phyloP scores from a whole-genome alignment of 73 alveolate genomes.

The Paramecium tetraurelia region DNA sequence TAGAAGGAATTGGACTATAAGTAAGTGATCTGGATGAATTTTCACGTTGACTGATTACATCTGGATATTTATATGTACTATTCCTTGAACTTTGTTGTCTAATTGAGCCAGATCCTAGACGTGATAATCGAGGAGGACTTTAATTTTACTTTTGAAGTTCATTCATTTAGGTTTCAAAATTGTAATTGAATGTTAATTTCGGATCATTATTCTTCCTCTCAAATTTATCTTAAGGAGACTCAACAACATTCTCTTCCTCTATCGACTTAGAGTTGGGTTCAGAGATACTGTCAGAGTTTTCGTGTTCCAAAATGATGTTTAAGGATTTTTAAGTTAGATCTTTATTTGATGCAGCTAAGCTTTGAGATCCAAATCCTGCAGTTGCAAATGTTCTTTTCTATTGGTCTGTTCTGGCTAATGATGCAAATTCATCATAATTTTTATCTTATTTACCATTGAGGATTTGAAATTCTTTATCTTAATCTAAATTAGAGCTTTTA shows the following conservation, averaged over 20 bases:
- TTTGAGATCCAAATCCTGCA: constrained; percentile 36
- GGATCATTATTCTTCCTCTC: constrained; percentile 1
- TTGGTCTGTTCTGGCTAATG: background rate
- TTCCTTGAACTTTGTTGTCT: background rate
- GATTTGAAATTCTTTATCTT: background rate
- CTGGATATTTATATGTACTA: background rate
- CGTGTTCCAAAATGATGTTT: background rate
- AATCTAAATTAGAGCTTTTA: background rate
- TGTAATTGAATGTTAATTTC: constrained; percentile 30
- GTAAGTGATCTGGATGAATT: background rate
- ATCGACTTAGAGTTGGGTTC: background rate
- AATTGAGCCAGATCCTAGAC: background rate
- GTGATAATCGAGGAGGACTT: background rate
- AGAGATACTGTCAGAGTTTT: background rate
- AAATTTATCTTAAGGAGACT: background rate
- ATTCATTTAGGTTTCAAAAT: background rate
- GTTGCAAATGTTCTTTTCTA: constrained; percentile 34
- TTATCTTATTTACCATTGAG: background rate
- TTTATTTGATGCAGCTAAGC: background rate
- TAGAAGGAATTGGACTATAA: background rate
- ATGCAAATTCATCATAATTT: background rate
- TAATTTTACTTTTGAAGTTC: background rate
- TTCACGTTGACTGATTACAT: background rate
- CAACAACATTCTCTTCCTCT: background rate
- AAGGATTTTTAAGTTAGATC: background rate